Conservation (phyloP, 2,329 filamentous ascomycete genomes). For the Ascosphaera aggregata region DNA sequence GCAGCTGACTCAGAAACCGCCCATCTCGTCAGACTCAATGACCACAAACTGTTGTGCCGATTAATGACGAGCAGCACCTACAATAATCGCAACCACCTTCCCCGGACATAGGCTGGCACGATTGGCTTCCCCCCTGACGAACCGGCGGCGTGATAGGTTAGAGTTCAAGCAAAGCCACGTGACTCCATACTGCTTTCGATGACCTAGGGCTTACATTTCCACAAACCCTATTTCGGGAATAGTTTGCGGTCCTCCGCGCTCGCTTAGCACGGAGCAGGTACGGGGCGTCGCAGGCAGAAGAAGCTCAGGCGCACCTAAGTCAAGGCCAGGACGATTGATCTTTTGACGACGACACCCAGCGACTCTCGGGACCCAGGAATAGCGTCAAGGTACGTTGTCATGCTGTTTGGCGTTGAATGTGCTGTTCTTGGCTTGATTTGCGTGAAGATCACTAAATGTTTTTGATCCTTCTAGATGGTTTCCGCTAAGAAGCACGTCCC, state of each 20-base stretch:
- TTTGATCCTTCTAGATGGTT: constrained; percentile 47
- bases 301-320: neutral
- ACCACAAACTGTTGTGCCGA: too few species aligned
- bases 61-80: too few species aligned
- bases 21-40: too few species aligned
- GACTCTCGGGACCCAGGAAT: constrained; percentile 17
- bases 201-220: neutral
- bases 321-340: constrained; percentile 7
- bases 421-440: neutral
- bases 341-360: constrained; percentile 20
- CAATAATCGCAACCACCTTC: too few species aligned
- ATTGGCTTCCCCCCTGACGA: neutral
- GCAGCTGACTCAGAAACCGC: too few species aligned
- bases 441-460: neutral
- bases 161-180: too few species aligned
- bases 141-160: neutral
- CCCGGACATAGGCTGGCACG: too few species aligned
- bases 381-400: constrained; percentile 20
- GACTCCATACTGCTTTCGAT: neutral
- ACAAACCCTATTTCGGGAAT: neutral
- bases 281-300: constrained; percentile 33
- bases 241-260: neutral
- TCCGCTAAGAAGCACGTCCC: constrained; percentile 97
- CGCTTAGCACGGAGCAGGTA: neutral
- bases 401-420: neutral